Evolutionary conservation across 208 protist species (phyloP).

Genomic region (Crithidia sp.): DNA sequence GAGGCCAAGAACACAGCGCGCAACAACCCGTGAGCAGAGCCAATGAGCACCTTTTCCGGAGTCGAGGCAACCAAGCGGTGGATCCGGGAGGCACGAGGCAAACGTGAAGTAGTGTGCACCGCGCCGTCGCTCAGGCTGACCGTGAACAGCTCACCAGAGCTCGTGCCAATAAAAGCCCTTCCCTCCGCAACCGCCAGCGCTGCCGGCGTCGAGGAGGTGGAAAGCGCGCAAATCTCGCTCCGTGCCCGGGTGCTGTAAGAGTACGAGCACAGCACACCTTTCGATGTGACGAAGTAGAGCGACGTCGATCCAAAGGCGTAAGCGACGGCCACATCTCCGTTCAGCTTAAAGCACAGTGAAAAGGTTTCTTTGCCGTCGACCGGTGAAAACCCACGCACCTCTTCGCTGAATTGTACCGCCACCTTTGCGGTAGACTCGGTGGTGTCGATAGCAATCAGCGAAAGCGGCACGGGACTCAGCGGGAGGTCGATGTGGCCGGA

Average conservation of each 20-base stretch:
- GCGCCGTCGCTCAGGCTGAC: conserved; percentile 11
- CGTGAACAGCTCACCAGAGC: conserved; percentile 10
- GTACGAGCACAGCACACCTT: conserved; percentile 13
- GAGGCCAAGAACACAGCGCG: background rate
- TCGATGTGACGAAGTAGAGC: conserved; percentile 15
- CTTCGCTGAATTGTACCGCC: conserved; percentile 2
- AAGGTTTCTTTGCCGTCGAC: background rate
- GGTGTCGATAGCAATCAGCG: background rate
- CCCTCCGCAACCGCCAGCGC: background rate
- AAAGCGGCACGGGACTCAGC: conserved; percentile 2
- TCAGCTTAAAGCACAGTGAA: conserved; percentile 7
- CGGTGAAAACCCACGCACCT: conserved; percentile 20
- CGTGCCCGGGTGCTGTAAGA: conserved; percentile 8
- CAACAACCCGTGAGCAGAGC: conserved; percentile 14
- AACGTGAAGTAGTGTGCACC: background rate
- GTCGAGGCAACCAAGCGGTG: background rate
- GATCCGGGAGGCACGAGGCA: background rate
- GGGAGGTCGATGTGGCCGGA: conserved; percentile 13
- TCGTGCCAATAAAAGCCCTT: conserved; percentile 12
- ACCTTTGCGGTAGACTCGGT: background rate
- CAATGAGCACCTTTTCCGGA: conserved; percentile 11
- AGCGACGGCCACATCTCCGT: background rate
- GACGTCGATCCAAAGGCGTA: background rate
- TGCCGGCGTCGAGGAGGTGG: background rate
- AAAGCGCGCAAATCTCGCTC: conserved; percentile 8